Evolutionary conservation across 352 stramenopile genomes (phyloP).

Genomic region (Phytopythium chamaehyphon): DNA sequence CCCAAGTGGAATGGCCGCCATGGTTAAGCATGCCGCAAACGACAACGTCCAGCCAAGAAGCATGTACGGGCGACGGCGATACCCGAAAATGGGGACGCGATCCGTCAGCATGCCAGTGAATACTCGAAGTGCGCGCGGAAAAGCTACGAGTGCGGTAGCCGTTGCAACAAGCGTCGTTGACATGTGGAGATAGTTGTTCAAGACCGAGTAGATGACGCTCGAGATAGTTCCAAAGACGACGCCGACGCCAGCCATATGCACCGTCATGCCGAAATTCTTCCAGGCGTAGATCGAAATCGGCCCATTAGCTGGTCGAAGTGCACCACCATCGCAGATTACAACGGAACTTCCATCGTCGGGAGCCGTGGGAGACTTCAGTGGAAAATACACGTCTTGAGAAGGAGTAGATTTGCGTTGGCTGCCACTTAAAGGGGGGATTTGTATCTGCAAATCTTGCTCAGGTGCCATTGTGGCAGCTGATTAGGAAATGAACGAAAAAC

Average conservation of each 20-base stretch:
- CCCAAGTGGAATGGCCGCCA: conserved; percentile 34
- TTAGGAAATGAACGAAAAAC: too few species aligned
- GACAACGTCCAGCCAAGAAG: conserved; percentile 49
- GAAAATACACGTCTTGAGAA: not conserved
- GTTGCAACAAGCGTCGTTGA: conserved; percentile 35
- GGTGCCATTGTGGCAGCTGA: too few species aligned
- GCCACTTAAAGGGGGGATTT: too few species aligned
- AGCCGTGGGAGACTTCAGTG: not conserved
- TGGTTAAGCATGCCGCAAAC: conserved; percentile 31
- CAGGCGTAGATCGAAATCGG: conserved; percentile 20
- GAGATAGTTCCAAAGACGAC: conserved; percentile 32
- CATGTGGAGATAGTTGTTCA: conserved; percentile 64
- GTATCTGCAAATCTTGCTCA: too few species aligned
- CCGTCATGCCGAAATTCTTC: conserved; percentile 36
- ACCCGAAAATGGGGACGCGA: conserved; percentile 67
- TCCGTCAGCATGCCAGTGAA: conserved; percentile 71
- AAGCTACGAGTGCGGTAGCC: conserved; percentile 32
- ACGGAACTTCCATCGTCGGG: not conserved
- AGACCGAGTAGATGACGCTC: conserved; percentile 41
- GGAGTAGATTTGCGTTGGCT: not conserved
- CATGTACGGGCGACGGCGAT: conserved; percentile 80
- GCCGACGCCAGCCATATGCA: conserved; percentile 34
- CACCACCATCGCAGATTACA: not conserved
- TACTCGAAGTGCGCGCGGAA: conserved; percentile 38
- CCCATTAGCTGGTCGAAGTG: not conserved